Evolutionary conservation across 352 stramenopile genomes (phyloP), one percentile per base, ranked within the genome.

Genomic region (Globisporangium cystogenes): DNA sequence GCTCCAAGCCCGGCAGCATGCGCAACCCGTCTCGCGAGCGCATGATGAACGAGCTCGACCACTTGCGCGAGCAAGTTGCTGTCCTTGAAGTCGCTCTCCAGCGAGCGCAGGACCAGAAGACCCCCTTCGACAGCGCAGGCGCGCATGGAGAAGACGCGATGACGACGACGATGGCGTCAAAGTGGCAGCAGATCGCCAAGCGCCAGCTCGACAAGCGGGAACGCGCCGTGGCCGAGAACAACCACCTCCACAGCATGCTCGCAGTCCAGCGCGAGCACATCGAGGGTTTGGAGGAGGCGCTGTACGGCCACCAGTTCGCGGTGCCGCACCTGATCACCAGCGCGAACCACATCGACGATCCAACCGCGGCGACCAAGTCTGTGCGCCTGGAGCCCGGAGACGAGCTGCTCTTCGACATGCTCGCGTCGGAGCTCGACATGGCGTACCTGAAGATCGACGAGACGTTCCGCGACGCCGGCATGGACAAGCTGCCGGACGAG

Each of bases 41-140:
- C 4, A 42, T 62, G 45, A 57, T 60, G 42, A 33, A 56, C 4
- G 63, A 71, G 18, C 53, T 68, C 36, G 33, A n/a, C 26, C 53
- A 46, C 16, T 48, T 74, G 6, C 66, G 62, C 7, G 40, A 52
- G 27, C 59, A 64, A 12, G 59, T 68, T 0, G 45, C 48, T 3
- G 51, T 62, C 20, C 50, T 71, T 4, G 62, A 74, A 39, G 37
- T 20, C 3, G 42, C 64, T 5, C 59, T 74, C 8, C 21, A 59
- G 20, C 14, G 35, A 0, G 20, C 5, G 14, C 55, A 55, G 6
- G 33, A 39, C 18, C 33, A 12, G 11, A 39, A 39, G 33, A 12
- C 18, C 4, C 18, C 33, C 3, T 18, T 39, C 8, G n/a, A 45
- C 16, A 39, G 16, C 41, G 4, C n/a, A 41, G 14, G 44, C 18